Evolutionary conservation across 208 protist genomes (phyloP), one percentile per base, ranked within the genome.

Genomic region (Trypanosoma lewisi): DNA sequence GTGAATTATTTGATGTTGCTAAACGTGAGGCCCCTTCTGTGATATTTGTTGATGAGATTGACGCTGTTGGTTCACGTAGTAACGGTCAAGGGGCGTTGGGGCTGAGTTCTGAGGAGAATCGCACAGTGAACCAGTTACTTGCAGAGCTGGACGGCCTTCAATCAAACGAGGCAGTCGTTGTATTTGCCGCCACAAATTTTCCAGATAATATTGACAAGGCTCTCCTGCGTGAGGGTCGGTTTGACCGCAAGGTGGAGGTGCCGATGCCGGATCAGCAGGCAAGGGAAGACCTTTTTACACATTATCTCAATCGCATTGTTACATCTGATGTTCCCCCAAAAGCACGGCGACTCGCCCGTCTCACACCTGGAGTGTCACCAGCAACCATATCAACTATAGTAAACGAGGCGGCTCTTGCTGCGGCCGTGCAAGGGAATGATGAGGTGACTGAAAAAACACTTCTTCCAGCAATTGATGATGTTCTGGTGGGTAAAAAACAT

Each of bases 31-130:
- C 91, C 21, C 97, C 97, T 34, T 98, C 93, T 52, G 97, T 99
- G 39, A 95, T 99, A 47, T 99, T 99, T 83, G 97, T 99, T 34
- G 97, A 99, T 76, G 98, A 99, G 73, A 98, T 99, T 50, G 98
- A 99, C 64, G 94, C 97, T 1, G 86, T 99, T 16, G 98, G 97
- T 14, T 85, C 81, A 16, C 81, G 75, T 30, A 87, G 92, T 73
- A 81, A 67, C 56, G 81, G 82, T 61, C 61, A 79, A 59, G 83
- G 86, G 64, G 76, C 80, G 30, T 69, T 85, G 63, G 83, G 86
- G 25, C 66, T 93, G n/a, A 82, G 77, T 60, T 78, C 80, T 30
- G 87, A 95, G 67, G 91, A 96, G 70, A 91, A 88, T 63, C 82
- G 85, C 30, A 98, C 97, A 16, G 85, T 99, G 63, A 98, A 98